These are phyloP conservation scores for Albugo laibachii DNA, from an alignment of 352 stramenopile genomes.

Conservation along the genomic window DNA sequence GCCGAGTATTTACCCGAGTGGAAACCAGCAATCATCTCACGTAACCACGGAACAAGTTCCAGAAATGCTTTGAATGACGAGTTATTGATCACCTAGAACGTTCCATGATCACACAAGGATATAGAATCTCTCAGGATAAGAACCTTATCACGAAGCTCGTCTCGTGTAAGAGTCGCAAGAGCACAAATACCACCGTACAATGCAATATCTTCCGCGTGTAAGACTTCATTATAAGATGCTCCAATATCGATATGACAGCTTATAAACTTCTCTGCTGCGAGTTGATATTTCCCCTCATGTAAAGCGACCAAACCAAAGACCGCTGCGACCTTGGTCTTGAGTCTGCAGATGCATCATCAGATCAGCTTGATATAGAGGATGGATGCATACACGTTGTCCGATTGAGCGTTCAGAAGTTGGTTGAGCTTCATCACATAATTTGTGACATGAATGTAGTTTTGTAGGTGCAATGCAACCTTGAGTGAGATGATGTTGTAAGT, in stretches of 20 bases:
- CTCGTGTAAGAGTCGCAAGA: conserved; percentile 62
- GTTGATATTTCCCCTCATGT: conserved; percentile 62
- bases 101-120: neutral
- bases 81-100: conserved; percentile 58
- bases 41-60: conserved; percentile 68
- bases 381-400: conserved; percentile 31
- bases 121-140: neutral
- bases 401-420: conserved; percentile 45
- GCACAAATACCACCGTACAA: conserved; percentile 74
- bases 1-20: conserved; percentile 74
- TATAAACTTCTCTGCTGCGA: conserved; percentile 58
- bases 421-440: conserved; percentile 80
- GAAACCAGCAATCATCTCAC: conserved; percentile 77
- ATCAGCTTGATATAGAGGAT: neutral
- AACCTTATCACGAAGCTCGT: conserved; percentile 62
- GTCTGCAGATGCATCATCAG: conserved; percentile 11
- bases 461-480: conserved; percentile 61
- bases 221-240: conserved; percentile 56
- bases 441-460: conserved; percentile 66
- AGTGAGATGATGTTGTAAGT: too few species aligned
- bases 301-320: conserved; percentile 62
- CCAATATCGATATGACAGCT: conserved; percentile 66
- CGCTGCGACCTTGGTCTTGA: conserved; percentile 68
- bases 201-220: conserved; percentile 75
- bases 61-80: conserved; percentile 76